Base-by-base conservation (phyloP, 306 rosid species). In the Rosa persica region DNA sequence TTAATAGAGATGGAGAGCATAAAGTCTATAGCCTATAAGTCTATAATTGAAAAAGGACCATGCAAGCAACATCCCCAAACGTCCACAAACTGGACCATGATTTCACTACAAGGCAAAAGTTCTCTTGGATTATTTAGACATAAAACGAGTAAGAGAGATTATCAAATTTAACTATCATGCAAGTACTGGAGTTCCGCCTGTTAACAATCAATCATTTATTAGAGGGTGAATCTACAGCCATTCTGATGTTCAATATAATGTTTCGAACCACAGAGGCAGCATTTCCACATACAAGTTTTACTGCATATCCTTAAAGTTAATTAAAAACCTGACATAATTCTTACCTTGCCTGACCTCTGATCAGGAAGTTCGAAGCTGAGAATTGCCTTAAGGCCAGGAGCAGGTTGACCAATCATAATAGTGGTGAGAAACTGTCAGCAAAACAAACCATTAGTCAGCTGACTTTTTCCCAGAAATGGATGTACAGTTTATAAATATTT, bases 271-370 rank as follows among this genome's bases (percentile, higher is more conserved):
- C 23, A 9, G 23, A 25, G 38, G 30, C 34, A 58, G 30, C 9
- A 16, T 17, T 67, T 27, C 68, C 40, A 39, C 40, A 15, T 3
- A 36, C 38, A 49, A 10, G 11, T 72, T 52, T 0, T 22, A 38
- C 67, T 11, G 12, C 54, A 73, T 38, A 73, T 72, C 8, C 8
- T 34, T 16, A 4, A 30, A 49, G 30, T 19, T 20, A 73, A 74
- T 15, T 11, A 38, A 73, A 66, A 47, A 15, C 19, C 16, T 5
- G 16, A 25, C 4, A 27, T 49, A 58, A 66, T 66, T 23, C 91
- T 84, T 72, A 93, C 97, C 98, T 91, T 93, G 76, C 93, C 93
- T 80, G 98, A 91, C 84, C 89, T 91, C 81, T 91, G 98, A 76
- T 93, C 98, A 65, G 97, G 98, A 83, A 90, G 85, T 73, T 80